Base-by-base conservation (phyloP, 495 filamentous ascomycete genomes). In the Terfezia boudieri region DNA sequence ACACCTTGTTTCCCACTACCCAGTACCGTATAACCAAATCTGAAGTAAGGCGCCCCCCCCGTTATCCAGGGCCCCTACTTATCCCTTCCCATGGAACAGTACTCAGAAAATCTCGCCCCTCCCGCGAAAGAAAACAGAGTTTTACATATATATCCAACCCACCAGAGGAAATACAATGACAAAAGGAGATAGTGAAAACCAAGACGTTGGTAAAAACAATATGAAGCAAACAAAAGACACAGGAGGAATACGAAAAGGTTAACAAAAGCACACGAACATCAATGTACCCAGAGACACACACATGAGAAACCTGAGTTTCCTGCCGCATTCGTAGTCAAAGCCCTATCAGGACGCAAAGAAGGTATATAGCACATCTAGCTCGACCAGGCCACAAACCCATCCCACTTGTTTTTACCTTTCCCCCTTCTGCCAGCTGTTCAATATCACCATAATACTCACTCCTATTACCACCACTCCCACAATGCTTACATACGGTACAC, bases 371-470 rank as follows among this genome's bases (percentile, higher is more conserved):
- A 46, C 12, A 46, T 14, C 12, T 46, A 46, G 41, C 38, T 16
- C 38, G 10, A 10, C 38, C 38, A 16, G 2, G 16, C 17, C 17
- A 46, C 14, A 46, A 14, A 46, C 8, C 8, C 41, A 46, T 46
- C 41, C 26, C 26, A 32, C 26, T 32, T 32, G 0, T 32, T 32
- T 32, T 46, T 46, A 46, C 41, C 41, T 1, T 20, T 46, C 41
- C 12, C 12, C 41, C 8, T 46, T 46, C 67, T 84, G 79, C 82
- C 83, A 92, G 46, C 81, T 81, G 65, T 98, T 98, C 58, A 98
- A 71, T 69, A 86, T 93, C 48, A 84, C 84, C 90, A 98, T 98
- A 51, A 95, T 66, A 35, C 86, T 83, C 63, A 94, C 80, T 14
- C 90, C 90, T 58, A 95, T 67, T 50, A 94, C 67, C 51, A 96